Percentiles rank a stretch among this genome's conserved stretches.
Conservation (phyloP, 345 rosid genomes). For the Aurinia saxatilis region DNA sequence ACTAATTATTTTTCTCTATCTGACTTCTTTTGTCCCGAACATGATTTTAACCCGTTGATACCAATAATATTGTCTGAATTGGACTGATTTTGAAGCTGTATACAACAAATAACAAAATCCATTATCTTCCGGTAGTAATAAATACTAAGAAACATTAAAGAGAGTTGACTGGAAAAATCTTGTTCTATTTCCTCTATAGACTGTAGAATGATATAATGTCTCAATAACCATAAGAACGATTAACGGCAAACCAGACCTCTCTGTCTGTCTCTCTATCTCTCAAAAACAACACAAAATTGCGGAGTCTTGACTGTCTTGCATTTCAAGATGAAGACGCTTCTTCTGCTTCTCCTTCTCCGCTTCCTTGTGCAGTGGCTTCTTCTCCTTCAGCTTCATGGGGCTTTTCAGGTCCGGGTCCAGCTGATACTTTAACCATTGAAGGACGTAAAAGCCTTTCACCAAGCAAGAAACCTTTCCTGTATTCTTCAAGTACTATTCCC, state of each 20-base stretch:
- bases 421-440: conserved; percentile 95
- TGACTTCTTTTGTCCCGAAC: not conserved
- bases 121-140: not conserved
- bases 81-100: not conserved
- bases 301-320: not conserved
- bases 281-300: not conserved
- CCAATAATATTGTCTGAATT: not conserved
- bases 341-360: conserved; percentile 19
- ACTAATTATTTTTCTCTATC: not conserved
- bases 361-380: conserved; percentile 22
- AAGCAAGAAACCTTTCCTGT: conserved; percentile 73
- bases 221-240: conserved; percentile 3
- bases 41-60: not conserved
- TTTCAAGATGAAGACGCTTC: conserved; percentile 38
- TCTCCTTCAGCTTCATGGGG: conserved; percentile 37
- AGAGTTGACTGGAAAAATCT: not conserved
- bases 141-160: not conserved
- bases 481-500: conserved; percentile 75
- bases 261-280: not conserved
- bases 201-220: conserved; percentile 12
- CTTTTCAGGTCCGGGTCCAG: conserved; percentile 91
- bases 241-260: not conserved
- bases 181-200: conserved; percentile 2
- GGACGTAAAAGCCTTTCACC: conserved; percentile 88
- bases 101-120: not conserved